Evolutionary conservation across 176 grass and related monocot species (phyloP), one percentile per base, ranked within the genome.

Genomic region (Juncus inflexus): DNA sequence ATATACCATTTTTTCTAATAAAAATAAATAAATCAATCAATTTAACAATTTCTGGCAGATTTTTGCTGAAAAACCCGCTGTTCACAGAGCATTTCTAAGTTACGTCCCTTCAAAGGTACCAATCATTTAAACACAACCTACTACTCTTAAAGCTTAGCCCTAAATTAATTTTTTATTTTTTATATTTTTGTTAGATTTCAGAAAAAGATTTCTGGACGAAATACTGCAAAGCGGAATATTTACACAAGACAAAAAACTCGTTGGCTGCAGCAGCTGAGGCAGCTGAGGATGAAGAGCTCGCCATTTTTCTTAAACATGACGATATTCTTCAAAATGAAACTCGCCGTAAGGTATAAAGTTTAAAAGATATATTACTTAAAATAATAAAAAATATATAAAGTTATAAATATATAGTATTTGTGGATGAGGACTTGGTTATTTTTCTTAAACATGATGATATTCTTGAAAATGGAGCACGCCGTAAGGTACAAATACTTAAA

Each of bases 61-160:
- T 81, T 96, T 96, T 82, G 79, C 92, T 50, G 92, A 96, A 85
- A 96, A 96, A 40, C 92, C 92, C 76, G 87, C 92, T 62, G 87
- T 96, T 41, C 92, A 85, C 80, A 72, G 87, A 51, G 92, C 92
- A 67, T 96, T 86, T 91, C 80, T 96, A 52, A 68, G 88, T 74
- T 85, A 64, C 42, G 92, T 96, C 69, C 92, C 87, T 10, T 83
- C 65, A 55, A 96, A 91, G 79, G 92, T 89, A 86, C 61, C 35
- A 77, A 50, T 62, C 6, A 47, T 10, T 7, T 39, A 15, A 35
- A 35, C 66, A 12, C 10, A 38, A 8, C 66, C 35, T 40, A 40
- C 3, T 69, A 11, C 55, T 55, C 8, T 55, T 69, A 55, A 69
- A 55, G 37, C 9, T 37, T 52, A 54, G 42, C 41, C 36, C 67